Evolutionary conservation across 2,329 filamentous ascomycete species (phyloP).

Genomic region (Taxawa tesnikishii): DNA sequence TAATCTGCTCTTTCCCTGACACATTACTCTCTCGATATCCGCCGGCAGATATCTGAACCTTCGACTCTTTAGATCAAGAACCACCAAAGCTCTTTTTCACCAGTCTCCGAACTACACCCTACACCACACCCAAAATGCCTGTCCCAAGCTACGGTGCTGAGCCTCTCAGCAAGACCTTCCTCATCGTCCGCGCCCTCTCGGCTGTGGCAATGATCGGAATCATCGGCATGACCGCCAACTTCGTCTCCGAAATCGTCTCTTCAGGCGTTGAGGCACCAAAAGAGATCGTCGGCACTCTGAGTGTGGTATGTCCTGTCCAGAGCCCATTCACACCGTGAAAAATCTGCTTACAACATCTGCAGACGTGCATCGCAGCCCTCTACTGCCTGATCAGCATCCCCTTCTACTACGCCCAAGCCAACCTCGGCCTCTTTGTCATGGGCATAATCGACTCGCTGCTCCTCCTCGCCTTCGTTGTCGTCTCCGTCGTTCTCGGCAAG

Average conservation of each 20-base stretch:
- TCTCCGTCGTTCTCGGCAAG: slow-evolving; percentile 65
- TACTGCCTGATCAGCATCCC: slow-evolving; percentile 61
- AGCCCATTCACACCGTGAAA: neutral
- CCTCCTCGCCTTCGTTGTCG: slow-evolving; percentile 65
- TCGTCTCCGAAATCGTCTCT: slow-evolving; percentile 63
- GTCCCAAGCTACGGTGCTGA: slow-evolving; percentile 52
- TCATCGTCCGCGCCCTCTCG: slow-evolving; percentile 59
- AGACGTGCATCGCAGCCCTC: slow-evolving; percentile 68
- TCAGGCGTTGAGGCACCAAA: slow-evolving; percentile 54
- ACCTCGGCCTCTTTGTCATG: slow-evolving; percentile 62
- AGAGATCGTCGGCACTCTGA: slow-evolving; percentile 65
- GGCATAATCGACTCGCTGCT: slow-evolving; percentile 55
- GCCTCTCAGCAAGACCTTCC: slow-evolving; percentile 63
- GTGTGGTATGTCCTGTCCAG: slow-evolving; percentile 49
- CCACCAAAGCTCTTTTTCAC: too few species aligned
- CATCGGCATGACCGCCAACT: slow-evolving; percentile 71
- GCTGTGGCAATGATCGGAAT: slow-evolving; percentile 60
- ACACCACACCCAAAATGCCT: slow-evolving; percentile 29
- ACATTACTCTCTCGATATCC: neutral
- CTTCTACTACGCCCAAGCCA: slow-evolving; percentile 70
- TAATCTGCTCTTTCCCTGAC: neutral
- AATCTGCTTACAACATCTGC: neutral
- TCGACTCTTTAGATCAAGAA: too few species aligned
- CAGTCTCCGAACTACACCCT: neutral
- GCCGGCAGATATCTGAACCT: neutral